Base-by-base conservation (phyloP, 768 basidiomycete species). In the Melanogaster broomeanus region DNA sequence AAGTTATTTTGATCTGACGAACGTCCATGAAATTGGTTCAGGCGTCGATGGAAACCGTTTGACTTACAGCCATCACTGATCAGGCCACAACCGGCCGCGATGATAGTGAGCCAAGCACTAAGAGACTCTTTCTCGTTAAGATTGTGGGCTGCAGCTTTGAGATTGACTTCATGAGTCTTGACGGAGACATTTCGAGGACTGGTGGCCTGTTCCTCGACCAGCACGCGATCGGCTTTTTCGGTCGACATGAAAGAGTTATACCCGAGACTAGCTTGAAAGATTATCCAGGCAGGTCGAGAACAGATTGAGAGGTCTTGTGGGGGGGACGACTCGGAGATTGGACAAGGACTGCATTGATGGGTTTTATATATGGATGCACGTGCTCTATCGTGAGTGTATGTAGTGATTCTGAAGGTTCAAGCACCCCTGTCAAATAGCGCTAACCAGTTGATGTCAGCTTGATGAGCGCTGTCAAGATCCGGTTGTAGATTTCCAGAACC, bases 61-160 rank as follows among this genome's bases (percentile, higher is more conserved):
- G 43, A 67, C 66, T 61, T 61, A 81, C 82, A 81, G 42, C 83
- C 82, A 69, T 84, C 83, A 44, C 77, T 79, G 58, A 87, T 82
- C 31, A 88, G 70, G 25, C 84, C 86, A 61, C 83, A 85, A 4
- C 81, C 86, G 18, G 82, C 74, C 24, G 83, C 81, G 33, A 76
- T 68, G 59, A 88, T 85, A 9, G 85, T 84, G 63, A 87, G 82
- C 63, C 80, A 80, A 13, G 75, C 73, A 55, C 84, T 86, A 45
- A 84, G 61, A 12, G 59, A 62, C 60, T 83, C 78, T 59, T 71
- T 82, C 22, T 61, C 57, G 8, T 52, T 40, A 33, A 68, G 57
- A 38, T 60, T 51, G 31, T 61, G 63, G 33, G 56, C 58, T 38
- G 60, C 55, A 35, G 45, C 57, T 52, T 61, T 65, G 31, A 63